Evolutionary conservation across 2,329 filamentous ascomycete species (phyloP).

Genomic region (Diaporthe vexans): DNA sequence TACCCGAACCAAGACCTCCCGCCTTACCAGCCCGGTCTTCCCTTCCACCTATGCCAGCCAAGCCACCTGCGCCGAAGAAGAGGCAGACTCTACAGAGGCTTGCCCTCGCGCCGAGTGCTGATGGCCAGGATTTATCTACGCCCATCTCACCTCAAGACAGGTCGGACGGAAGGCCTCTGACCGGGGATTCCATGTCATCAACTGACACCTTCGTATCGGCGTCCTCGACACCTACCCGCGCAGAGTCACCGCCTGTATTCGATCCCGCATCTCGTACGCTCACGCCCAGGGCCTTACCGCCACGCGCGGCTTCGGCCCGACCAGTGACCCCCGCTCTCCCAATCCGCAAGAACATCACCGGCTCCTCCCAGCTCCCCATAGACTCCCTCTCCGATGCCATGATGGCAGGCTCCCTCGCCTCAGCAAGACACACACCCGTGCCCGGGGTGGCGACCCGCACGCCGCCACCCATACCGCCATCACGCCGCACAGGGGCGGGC

Average conservation of each 20-base stretch:
- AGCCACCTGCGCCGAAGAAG: slow-evolving; percentile 31
- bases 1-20: background rate
- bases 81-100: slow-evolving; percentile 14
- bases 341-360: slow-evolving; percentile 43
- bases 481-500: slow-evolving; percentile 47
- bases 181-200: slow-evolving; percentile 54
- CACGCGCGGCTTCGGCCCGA: slow-evolving; percentile 36
- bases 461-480: slow-evolving; percentile 55
- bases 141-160: background rate
- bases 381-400: slow-evolving; percentile 81
- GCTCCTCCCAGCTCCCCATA: slow-evolving; percentile 59
- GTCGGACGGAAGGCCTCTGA: slow-evolving; percentile 39
- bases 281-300: slow-evolving; percentile 44
- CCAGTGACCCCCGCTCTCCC: slow-evolving; percentile 37
- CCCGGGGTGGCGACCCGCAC: slow-evolving; percentile 47
- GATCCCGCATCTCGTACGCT: slow-evolving; percentile 24
- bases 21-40: slow-evolving; percentile 4
- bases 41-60: background rate
- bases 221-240: slow-evolving; percentile 46
- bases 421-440: slow-evolving; percentile 64
- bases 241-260: slow-evolving; percentile 32
- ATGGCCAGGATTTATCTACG: slow-evolving; percentile 38
- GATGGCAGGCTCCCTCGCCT: slow-evolving; percentile 80
- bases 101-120: slow-evolving; percentile 7
- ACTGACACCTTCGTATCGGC: slow-evolving; percentile 62